These are phyloP conservation scores for Suaeda aralocaspica DNA, from an alignment of 148 eudicot genomes.

Conservation along the genomic window DNA sequence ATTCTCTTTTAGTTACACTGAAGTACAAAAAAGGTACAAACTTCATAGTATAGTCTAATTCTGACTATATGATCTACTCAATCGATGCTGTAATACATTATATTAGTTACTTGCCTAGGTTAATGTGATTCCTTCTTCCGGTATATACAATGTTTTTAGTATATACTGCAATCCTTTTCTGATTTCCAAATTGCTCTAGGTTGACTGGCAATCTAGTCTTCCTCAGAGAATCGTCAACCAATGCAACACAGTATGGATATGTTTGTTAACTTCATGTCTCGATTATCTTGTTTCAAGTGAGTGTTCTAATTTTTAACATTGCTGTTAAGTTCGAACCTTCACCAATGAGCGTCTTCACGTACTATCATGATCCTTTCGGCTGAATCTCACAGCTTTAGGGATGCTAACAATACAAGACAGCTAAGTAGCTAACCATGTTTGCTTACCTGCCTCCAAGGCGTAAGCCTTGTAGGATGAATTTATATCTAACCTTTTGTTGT, in stretches of 20 bases:
- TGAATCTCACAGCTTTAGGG: neutral
- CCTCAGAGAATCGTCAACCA: neutral
- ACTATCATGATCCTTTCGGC: neutral
- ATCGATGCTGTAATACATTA: neutral
- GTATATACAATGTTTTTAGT: neutral
- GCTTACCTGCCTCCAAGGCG: neutral
- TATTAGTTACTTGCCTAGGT: neutral
- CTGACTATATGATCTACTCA: slow-evolving; percentile 1
- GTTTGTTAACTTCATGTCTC: neutral
- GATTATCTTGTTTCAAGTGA: neutral
- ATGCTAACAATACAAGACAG: neutral
- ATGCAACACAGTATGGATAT: no score
- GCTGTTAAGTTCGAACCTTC: neutral
- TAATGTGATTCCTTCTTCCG: slow-evolving; percentile 1
- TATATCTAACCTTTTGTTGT: neutral
- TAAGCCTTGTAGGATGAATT: neutral
- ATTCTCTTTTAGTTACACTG: slow-evolving; percentile 17
- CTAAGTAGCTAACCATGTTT: no score
- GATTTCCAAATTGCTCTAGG: neutral
- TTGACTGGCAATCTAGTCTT: neutral
- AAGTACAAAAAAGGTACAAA: slow-evolving; percentile 16
- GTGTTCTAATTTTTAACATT: no score
- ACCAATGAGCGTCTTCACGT: neutral
- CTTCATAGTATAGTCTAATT: slow-evolving; percentile 19
- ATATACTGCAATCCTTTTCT: neutral